Conservation (phyloP, 2,329 filamentous ascomycete species). For the Curvularia sp. region DNA sequence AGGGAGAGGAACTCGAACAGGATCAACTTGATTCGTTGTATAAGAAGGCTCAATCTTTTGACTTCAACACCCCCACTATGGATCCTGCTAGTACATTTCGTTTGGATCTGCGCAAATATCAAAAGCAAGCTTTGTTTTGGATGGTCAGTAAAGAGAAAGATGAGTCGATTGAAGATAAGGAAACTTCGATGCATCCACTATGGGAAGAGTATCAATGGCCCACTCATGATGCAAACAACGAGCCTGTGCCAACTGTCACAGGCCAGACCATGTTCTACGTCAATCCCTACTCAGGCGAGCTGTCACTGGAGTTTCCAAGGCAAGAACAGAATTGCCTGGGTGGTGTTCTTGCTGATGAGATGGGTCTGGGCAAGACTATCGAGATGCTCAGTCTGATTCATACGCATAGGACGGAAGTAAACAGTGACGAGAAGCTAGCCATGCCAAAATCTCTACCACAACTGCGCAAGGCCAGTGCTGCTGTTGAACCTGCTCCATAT, state of each 20-base stretch:
- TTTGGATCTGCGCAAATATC: conserved; percentile 86
- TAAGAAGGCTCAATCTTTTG: conserved; percentile 94
- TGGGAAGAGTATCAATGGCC: conserved; percentile 98
- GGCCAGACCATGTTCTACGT: conserved; percentile 83
- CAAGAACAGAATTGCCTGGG: conserved; percentile 96
- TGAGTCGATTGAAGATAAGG: conserved; percentile 69
- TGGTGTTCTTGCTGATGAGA: conserved; percentile 93
- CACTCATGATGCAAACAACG: conserved; percentile 82
- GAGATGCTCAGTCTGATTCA: conserved; percentile 97
- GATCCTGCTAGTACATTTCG: conserved; percentile 83
- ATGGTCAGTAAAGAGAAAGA: conserved; percentile 94
- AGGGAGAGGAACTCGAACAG: conserved; percentile 90
- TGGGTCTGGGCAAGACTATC: conserved; percentile 98
- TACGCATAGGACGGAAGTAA: conserved; percentile 71
- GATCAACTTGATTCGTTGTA: conserved; percentile 94
- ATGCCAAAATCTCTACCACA: conserved; percentile 69
- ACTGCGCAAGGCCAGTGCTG: conserved; percentile 64
- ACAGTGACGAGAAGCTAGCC: conserved; percentile 37
- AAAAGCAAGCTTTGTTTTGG: conserved; percentile 95
- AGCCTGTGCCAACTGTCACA: conserved; percentile 70
- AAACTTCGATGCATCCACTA: conserved; percentile 90
- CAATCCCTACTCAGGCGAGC: conserved; percentile 94
- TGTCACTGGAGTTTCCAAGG: conserved; percentile 87
- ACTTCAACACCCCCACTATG: conserved; percentile 88
- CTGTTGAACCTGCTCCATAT: conserved; percentile 74